phyloP scores from a whole-genome alignment of 805 yeast species.

The Cyberlindnera maclurae region DNA sequence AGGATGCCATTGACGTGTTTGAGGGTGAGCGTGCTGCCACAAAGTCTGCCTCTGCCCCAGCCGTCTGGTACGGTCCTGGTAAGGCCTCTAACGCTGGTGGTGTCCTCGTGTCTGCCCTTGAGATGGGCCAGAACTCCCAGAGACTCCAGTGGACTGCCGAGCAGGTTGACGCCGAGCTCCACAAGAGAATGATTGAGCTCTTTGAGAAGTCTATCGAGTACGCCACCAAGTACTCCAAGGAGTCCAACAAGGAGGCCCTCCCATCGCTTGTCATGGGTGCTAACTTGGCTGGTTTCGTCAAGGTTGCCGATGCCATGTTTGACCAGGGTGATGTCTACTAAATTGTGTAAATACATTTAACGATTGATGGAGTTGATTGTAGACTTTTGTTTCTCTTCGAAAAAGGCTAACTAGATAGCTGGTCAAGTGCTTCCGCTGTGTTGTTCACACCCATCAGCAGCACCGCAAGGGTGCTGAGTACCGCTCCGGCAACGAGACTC shows the following conservation, averaged over 20 bases:
- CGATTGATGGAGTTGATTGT: background rate
- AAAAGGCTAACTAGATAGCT: too few species aligned
- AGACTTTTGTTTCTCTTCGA: too few species aligned
- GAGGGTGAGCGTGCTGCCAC: conserved; percentile 66
- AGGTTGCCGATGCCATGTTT: conserved; percentile 98
- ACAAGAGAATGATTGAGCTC: conserved; percentile 88
- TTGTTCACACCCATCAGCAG: conserved; percentile 2
- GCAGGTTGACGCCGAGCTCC: conserved; percentile 86
- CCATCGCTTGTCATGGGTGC: conserved; percentile 99
- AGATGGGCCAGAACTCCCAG: conserved; percentile 99
- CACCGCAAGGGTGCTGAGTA: conserved; percentile 1
- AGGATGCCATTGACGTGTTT: conserved; percentile 92
- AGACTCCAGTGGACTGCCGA: conserved; percentile 86
- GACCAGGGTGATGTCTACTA: conserved; percentile 79
- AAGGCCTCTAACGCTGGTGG: conserved; percentile 99
- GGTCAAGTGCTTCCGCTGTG: background rate
- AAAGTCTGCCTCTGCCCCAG: conserved; percentile 34
- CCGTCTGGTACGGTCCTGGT: conserved; percentile 98
- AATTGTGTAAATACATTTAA: conserved; percentile 3
- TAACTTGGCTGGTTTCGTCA: conserved; percentile 96
- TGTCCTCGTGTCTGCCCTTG: conserved; percentile 97
- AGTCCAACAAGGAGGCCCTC: conserved; percentile 53
- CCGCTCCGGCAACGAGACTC: conserved; percentile 4
- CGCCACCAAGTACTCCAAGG: conserved; percentile 72
- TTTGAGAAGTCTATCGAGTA: conserved; percentile 90